Conservation (phyloP, 73 alveolate genomes). For the Uronychia binucleata region DNA sequence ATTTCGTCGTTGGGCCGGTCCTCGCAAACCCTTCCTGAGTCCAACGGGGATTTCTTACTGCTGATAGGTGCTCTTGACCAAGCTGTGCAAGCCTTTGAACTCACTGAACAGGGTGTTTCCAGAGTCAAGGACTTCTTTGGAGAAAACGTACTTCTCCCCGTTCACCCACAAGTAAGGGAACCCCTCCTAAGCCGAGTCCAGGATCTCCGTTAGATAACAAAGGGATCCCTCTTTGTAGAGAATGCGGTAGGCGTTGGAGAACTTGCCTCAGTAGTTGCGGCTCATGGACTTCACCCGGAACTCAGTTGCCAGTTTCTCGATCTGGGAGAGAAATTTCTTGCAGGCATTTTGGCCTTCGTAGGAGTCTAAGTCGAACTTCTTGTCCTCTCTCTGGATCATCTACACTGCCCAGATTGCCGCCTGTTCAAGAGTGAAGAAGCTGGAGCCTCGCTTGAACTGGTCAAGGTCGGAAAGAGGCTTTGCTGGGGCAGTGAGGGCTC, state of each 20-base stretch:
- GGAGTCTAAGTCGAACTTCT: constrained; percentile 89
- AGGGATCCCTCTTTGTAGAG: constrained; percentile 80
- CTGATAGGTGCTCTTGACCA: not conserved
- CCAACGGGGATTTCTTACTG: not conserved
- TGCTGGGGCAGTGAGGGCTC: constrained; percentile 79
- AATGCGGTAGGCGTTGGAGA: constrained; percentile 88
- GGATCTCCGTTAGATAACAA: constrained; percentile 90
- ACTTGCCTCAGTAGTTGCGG: constrained; percentile 84
- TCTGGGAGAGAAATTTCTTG: constrained; percentile 72
- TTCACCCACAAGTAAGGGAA: constrained; percentile 91
- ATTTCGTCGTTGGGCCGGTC: not conserved
- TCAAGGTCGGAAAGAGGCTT: constrained; percentile 64
- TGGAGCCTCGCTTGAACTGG: constrained; percentile 44
- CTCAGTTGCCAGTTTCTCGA: constrained; percentile 79
- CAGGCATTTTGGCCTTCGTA: constrained; percentile 92
- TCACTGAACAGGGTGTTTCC: constrained; percentile 78
- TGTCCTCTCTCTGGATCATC: constrained; percentile 57
- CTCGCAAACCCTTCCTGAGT: not conserved
- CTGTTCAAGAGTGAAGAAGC: constrained; percentile 51
- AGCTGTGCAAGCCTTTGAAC: not conserved
- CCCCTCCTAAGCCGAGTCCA: constrained; percentile 96
- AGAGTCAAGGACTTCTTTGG: constrained; percentile 84
- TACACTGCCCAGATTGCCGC: constrained; percentile 52
- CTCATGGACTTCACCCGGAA: constrained; percentile 54
- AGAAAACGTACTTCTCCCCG: constrained; percentile 92